Conservation (phyloP, 2,329 filamentous ascomycete genomes). For the Lojkania enalia region DNA sequence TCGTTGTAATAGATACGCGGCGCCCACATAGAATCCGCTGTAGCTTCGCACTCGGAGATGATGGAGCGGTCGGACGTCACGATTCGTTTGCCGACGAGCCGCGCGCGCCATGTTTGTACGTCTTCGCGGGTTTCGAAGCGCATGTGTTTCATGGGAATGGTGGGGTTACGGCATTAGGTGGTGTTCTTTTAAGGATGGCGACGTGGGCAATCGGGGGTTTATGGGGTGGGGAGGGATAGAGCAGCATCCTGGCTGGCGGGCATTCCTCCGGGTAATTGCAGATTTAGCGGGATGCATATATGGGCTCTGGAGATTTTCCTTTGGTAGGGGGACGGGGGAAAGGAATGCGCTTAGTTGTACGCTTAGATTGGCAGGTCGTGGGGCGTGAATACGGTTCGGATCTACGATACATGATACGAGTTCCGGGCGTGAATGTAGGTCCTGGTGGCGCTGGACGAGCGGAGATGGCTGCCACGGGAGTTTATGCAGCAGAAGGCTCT, state of each 20-base stretch:
- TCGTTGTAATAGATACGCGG: slow-evolving; percentile 12
- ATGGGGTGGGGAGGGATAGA: not conserved
- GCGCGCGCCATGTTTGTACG: slow-evolving; percentile 13
- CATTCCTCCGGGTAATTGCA: not conserved
- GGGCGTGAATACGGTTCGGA: too few species aligned
- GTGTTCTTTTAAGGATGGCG: not conserved
- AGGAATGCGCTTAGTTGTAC: too few species aligned
- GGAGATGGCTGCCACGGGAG: too few species aligned
- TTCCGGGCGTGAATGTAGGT: too few species aligned
- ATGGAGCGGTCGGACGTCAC: slow-evolving; percentile 10
- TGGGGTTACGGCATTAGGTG: not conserved
- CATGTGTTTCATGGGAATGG: not conserved
- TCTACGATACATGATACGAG: too few species aligned
- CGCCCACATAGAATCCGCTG: slow-evolving; percentile 8
- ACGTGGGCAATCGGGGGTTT: not conserved
- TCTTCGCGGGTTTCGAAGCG: slow-evolving; percentile 10
- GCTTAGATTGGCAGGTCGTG: too few species aligned
- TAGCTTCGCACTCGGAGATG: slow-evolving; percentile 5
- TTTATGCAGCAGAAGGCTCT: too few species aligned
- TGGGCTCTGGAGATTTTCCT: too few species aligned
- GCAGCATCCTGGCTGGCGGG: not conserved
- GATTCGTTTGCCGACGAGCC: slow-evolving; percentile 15
- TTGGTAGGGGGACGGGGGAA: too few species aligned
- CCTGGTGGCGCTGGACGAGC: too few species aligned
- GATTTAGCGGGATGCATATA: not conserved